Evolutionary conservation across 805 yeast species (phyloP), one percentile per base, ranked within the genome.

Genomic region (Candida suzukii): DNA sequence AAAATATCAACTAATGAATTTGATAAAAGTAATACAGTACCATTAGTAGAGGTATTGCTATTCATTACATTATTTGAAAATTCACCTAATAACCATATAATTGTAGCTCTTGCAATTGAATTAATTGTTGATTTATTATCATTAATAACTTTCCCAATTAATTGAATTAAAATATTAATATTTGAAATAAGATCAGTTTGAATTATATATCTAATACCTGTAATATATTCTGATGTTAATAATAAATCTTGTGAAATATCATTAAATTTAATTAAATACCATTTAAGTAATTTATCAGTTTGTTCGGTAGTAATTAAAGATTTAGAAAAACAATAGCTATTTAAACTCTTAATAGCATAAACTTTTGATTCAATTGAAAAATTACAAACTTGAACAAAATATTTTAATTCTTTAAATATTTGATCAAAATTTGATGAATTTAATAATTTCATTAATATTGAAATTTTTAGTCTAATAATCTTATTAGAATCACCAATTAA

Each of bases 1-100:
- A 88, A 63, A 2, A 87, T 73, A 55, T 91, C 96, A 0, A 95
- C 90, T 3, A 90, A 81, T 39, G 85, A 60, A 21, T 56, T 47
- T 31, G 64, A 66, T 26, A 49, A 30, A 1, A 42, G 33, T 8
- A 45, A 27, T 43, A 46, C 36, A 10, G 38, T 29, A n/a, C 16
- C 8, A 26, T 41, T 37, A 8, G 32, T 28, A 13, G 20, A 37
- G 3, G 36, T 39, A 21, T 41, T 29, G 17, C 26, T 27, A 34
- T 42, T 41, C 6, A 54, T 54, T 10, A 29, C 19, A 4, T 20
- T 16, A 19, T 47, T 49, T 0, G 81, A 70, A 55, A 80, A 82
- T 54, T 93, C 97, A 4, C 98, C 96, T 40, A 91, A 73, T 10
- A 91, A 69, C 98, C 98, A 93, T 7, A 91, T 71, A 11, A 90